phyloP scores from a whole-genome alignment of 2,329 filamentous ascomycete species.

The Aspergillus neoniger region DNA sequence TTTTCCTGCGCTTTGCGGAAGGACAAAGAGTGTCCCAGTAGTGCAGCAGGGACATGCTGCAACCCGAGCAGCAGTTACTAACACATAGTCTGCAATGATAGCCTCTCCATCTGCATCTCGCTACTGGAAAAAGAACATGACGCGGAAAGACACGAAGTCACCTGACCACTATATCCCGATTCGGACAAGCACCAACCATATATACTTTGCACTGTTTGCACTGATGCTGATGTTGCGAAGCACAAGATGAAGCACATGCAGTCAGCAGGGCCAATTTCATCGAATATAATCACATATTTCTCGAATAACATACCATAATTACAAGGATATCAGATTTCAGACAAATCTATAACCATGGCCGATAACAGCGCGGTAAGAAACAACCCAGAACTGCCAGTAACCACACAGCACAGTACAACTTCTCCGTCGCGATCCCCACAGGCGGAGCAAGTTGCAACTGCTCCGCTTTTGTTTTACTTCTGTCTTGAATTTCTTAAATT shows the following conservation, averaged over 20 bases:
- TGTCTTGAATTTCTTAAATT: neutral
- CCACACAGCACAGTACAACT: neutral
- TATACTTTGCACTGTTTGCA: slow-evolving; percentile 27
- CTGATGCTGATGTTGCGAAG: neutral
- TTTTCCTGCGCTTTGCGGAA: slow-evolving; percentile 35
- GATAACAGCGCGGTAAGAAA: slow-evolving; percentile 22
- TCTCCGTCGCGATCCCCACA: slow-evolving; percentile 14
- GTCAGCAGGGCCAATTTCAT: neutral
- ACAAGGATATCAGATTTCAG: no score
- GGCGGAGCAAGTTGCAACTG: neutral
- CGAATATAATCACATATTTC: neutral
- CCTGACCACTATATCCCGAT: slow-evolving; percentile 25
- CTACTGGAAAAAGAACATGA: neutral
- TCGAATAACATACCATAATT: neutral
- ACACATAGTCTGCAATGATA: neutral
- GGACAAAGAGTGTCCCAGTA: slow-evolving; percentile 38
- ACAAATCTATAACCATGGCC: slow-evolving; percentile 15
- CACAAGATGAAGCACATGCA: neutral
- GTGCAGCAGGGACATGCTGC: slow-evolving; percentile 39
- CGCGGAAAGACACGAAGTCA: slow-evolving; percentile 32
- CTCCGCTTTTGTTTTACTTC: slow-evolving; percentile 7
- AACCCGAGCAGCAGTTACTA: neutral
- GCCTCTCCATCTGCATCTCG: neutral
- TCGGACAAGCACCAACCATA: slow-evolving; percentile 1
- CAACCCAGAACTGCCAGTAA: neutral